These are phyloP conservation scores for Monilinia fructigena DNA, from an alignment of 2,329 filamentous ascomycete species.

Conservation along the genomic window DNA sequence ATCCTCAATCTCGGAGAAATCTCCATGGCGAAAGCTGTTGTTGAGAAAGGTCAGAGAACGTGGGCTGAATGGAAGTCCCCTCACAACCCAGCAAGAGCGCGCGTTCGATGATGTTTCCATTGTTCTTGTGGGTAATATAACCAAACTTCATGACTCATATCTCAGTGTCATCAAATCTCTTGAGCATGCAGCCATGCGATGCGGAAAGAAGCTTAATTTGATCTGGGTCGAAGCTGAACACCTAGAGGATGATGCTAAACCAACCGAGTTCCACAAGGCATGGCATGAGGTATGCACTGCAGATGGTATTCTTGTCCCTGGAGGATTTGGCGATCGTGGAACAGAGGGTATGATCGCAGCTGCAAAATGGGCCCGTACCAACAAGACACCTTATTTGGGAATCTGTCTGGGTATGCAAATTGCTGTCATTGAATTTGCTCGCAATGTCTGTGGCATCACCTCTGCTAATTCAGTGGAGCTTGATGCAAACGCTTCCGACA, in stretches of 20 bases:
- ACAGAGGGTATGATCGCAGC: slow-evolving; percentile 88
- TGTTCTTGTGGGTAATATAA: slow-evolving; percentile 93
- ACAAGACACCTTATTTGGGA: slow-evolving; percentile 79
- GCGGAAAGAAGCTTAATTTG: slow-evolving; percentile 74
- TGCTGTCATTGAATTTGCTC: slow-evolving; percentile 84
- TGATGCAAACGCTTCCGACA: slow-evolving; percentile 37
- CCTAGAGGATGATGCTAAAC: slow-evolving; percentile 69
- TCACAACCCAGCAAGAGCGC: slow-evolving; percentile 66
- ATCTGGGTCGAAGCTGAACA: slow-evolving; percentile 83
- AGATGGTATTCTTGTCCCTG: slow-evolving; percentile 57
- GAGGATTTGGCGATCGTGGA: slow-evolving; percentile 69
- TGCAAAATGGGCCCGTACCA: slow-evolving; percentile 81
- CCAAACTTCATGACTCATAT: slow-evolving; percentile 80
- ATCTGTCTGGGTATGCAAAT: slow-evolving; percentile 77
- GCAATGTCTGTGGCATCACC: slow-evolving; percentile 66
- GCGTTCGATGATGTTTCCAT: slow-evolving; percentile 72
- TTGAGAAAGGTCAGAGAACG: slow-evolving; percentile 63
- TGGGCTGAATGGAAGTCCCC: slow-evolving; percentile 69
- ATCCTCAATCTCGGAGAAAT: slow-evolving; percentile 64
- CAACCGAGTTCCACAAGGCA: slow-evolving; percentile 76
- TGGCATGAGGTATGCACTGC: slow-evolving; percentile 79
- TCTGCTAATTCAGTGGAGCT: slow-evolving; percentile 41
- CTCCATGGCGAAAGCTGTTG: slow-evolving; percentile 51
- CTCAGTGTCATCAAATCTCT: slow-evolving; percentile 80
- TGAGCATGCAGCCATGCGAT: slow-evolving; percentile 89